Evolutionary conservation across 1,284 basidiomycete species (phyloP), one percentile per base, ranked within the genome.

Genomic region (Apiotrichum gracile): DNA sequence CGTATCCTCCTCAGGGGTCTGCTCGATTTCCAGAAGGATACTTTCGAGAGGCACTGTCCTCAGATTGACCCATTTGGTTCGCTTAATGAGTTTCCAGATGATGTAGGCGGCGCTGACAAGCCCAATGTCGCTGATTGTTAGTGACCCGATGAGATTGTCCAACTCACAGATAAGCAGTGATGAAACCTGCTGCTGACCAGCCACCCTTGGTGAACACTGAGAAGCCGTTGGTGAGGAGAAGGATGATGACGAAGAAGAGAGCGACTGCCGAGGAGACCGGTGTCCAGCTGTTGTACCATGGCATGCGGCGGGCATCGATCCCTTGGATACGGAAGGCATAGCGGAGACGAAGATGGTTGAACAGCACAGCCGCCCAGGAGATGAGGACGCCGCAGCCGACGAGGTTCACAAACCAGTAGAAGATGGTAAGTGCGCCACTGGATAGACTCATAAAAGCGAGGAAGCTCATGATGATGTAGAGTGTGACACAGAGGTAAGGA

Each of bases 391-490:
- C 64, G 13, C 61, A 59, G 19, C 55, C 57, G 50, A 68, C 62
- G 8, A 69, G 48, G 47, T 60, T 48, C 35, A 63, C 47, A 53
- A 65, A 65, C 67, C 67, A 69, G 47, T 63, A 62, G 52, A 70
- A 57, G 3, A 67, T 66, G 38, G 60, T 69, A 42, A 60, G 43
- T 2, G 67, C 58, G n/a, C 45, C 47, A 7, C 51, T 38, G 2
- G 63, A 63, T 7, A 75, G 52, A 22, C 65, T 68, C 57, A 76
- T 68, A 48, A 66, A 77, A 5, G 74, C 66, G 14, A 78, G 59
- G 39, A 66, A 69, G 39, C 63, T 63, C 56, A 76, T 64, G 9
- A 61, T 41, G 0, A 67, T 57, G 19, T 62, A 70, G 16, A 69
- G 50, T 13, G 54, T 41, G 1, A 75, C 64, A 0, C 65, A 54